These are phyloP conservation scores for Diaporthe australafricana DNA, from an alignment of 2,329 filamentous ascomycete species.

Conservation along the genomic window DNA sequence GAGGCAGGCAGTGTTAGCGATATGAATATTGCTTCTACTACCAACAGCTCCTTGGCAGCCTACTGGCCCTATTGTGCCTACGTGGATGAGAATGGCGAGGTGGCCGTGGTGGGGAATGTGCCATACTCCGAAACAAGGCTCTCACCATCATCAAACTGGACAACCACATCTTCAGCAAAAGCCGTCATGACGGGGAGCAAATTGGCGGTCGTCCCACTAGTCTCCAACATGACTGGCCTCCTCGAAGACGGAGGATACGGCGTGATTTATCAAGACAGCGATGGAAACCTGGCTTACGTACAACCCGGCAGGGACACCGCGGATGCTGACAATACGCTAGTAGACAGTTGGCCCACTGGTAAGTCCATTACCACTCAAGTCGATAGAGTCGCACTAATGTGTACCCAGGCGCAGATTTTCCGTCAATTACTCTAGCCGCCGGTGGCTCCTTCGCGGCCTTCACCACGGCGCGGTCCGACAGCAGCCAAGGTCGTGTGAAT, in stretches of 20 bases:
- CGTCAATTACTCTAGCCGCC: not conserved
- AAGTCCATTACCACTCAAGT: not conserved
- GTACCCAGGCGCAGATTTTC: not conserved
- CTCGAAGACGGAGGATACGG: not conserved
- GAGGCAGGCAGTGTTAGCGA: not conserved
- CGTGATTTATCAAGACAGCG: not conserved
- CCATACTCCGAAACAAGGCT: not conserved
- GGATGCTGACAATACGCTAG: not conserved
- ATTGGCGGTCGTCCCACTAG: not conserved
- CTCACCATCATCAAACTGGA: not conserved
- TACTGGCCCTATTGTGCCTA: constrained; percentile 1
- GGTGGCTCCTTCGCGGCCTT: not conserved
- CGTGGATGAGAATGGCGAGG: not conserved
- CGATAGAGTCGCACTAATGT: not conserved
- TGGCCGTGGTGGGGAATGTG: not conserved
- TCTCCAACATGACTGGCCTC: not conserved
- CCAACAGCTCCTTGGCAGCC: not conserved
- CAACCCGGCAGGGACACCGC: not conserved
- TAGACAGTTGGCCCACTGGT: not conserved
- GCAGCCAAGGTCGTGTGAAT: not conserved
- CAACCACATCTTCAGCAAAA: not conserved
- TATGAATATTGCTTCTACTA: not conserved
- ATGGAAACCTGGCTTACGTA: not conserved
- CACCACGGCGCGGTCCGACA: not conserved
- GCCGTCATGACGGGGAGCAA: not conserved